These are phyloP conservation scores for Mediolabrus comicus DNA, from an alignment of 108 stramenopile genomes.

Conservation along the genomic window DNA sequence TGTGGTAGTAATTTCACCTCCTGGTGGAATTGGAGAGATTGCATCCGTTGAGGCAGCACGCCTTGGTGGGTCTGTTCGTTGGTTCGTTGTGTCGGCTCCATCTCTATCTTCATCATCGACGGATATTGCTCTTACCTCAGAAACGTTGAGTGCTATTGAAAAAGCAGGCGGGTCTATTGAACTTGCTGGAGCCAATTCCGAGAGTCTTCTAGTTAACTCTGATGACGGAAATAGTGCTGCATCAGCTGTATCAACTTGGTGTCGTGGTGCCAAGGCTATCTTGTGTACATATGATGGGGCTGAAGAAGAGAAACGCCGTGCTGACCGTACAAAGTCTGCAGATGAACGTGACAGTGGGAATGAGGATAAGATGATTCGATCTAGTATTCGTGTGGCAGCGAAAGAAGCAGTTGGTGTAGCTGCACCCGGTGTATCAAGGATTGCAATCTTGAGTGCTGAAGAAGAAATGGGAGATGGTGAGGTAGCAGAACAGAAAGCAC, in stretches of 20 bases:
- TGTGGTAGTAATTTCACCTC: constrained; percentile 72
- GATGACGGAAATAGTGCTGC: constrained; percentile 38
- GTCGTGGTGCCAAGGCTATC: constrained; percentile 43
- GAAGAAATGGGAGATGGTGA: constrained; percentile 41
- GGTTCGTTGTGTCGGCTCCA: constrained; percentile 68
- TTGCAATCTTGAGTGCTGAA: constrained; percentile 52
- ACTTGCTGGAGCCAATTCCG: constrained; percentile 61
- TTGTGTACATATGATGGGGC: constrained; percentile 66
- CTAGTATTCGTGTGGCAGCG: constrained; percentile 62
- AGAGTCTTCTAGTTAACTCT: constrained; percentile 32
- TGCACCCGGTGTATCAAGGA: constrained; percentile 27
- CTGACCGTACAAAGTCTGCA: constrained; percentile 1
- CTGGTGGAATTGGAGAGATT: constrained; percentile 81
- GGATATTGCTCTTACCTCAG: constrained; percentile 29
- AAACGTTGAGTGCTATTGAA: constrained; percentile 39
- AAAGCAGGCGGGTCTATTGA: constrained; percentile 57
- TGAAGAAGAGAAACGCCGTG: constrained; percentile 18
- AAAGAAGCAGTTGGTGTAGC: constrained; percentile 40
- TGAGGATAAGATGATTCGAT: constrained; percentile 22
- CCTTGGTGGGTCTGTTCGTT: constrained; percentile 59
- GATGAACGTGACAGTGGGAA: constrained; percentile 26
- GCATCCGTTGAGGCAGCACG: constrained; percentile 67
- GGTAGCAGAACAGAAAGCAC: constrained; percentile 11
- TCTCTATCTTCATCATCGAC: background rate
- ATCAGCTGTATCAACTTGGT: constrained; percentile 60